Evolutionary conservation across 208 protist species (phyloP).

Genomic region (Pavlovales sp.): DNA sequence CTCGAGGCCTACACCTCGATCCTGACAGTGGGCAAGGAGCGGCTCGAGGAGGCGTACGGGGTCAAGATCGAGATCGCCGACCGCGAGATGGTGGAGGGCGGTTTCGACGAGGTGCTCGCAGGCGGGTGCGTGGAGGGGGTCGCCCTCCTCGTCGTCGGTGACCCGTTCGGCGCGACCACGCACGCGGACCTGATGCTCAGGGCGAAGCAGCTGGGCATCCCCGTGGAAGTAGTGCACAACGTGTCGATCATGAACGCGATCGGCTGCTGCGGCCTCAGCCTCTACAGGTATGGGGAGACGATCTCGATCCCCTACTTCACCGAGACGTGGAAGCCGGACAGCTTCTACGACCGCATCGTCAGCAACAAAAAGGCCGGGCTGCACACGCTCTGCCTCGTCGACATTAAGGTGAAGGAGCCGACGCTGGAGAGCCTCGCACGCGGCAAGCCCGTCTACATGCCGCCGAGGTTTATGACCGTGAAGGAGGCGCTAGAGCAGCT

Average conservation of each 20-base stretch:
- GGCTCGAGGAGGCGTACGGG: constrained; percentile 49
- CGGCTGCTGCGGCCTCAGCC: constrained; percentile 84
- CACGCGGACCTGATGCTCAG: constrained; percentile 95
- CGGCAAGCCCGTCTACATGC: constrained; percentile 84
- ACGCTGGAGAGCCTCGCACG: constrained; percentile 85
- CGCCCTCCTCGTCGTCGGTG: constrained; percentile 96
- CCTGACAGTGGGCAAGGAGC: constrained; percentile 73
- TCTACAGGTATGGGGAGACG: constrained; percentile 97
- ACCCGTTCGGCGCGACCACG: constrained; percentile 95
- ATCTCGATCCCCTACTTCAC: constrained; percentile 93
- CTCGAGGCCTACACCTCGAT: constrained; percentile 99
- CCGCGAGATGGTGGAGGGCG: constrained; percentile 62
- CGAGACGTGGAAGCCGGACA: constrained; percentile 91
- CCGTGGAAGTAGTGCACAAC: constrained; percentile 92
- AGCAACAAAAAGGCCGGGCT: constrained; percentile 80
- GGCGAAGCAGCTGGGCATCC: constrained; percentile 69
- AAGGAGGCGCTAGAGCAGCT: constrained; percentile 88
- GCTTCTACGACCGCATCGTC: constrained; percentile 91
- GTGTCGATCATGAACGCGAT: constrained; percentile 99
- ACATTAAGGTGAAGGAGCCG: constrained; percentile 99
- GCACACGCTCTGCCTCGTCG: constrained; percentile 95
- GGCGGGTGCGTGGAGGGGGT: constrained; percentile 74
- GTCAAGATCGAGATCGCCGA: constrained; percentile 43
- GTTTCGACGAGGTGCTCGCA: constrained; percentile 78
- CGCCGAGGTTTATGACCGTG: constrained; percentile 97